These are phyloP conservation scores for Ambrosia artemisiifolia DNA, from an alignment of 129 eudicot genomes.

Conservation along the genomic window DNA sequence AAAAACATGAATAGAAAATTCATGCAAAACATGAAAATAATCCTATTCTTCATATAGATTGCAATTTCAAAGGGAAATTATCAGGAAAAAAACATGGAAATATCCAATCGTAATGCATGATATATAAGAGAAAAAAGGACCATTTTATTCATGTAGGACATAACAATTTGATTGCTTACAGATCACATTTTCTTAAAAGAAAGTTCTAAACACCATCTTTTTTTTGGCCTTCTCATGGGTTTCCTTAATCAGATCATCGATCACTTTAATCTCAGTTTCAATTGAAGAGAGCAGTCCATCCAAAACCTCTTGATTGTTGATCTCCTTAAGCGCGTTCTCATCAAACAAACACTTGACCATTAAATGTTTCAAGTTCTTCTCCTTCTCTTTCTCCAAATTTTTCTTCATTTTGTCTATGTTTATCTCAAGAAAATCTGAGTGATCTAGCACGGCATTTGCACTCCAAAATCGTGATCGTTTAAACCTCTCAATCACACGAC, in stretches of 20 bases:
- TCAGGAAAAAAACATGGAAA: neutral
- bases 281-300: neutral
- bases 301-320: conserved; percentile 1
- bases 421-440: neutral
- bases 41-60: neutral
- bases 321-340: neutral
- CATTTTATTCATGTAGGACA: conserved; percentile 1
- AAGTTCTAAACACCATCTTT: neutral
- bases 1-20: too few relatives aligned
- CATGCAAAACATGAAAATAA: too few relatives aligned
- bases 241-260: neutral
- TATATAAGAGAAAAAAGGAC: neutral
- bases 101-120: neutral
- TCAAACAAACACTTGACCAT: conserved; percentile 18
- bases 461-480: neutral
- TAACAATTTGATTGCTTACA: neutral
- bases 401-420: conserved; percentile 14
- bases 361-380: neutral
- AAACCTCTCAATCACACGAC: conserved; percentile 8
- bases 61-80: neutral
- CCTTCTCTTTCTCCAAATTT: conserved; percentile 8
- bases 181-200: neutral
- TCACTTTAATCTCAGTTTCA: conserved; percentile 4
- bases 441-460: conserved; percentile 9
- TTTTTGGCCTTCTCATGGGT: neutral